Evolutionary conservation across 2,329 filamentous ascomycete genomes (phyloP).

Genomic region (Magnaporthiopsis incrustans): DNA sequence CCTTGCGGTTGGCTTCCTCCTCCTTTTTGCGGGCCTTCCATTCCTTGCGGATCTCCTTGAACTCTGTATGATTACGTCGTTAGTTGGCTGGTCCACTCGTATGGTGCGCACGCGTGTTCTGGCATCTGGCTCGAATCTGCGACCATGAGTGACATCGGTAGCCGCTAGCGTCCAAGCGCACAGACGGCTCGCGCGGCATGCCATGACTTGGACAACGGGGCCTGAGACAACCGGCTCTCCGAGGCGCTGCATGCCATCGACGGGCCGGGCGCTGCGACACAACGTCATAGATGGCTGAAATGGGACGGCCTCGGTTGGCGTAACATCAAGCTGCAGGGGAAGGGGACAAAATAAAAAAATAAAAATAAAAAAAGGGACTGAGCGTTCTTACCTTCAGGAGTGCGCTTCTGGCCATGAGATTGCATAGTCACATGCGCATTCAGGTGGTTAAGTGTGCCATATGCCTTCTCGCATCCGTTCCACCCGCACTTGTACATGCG

Average conservation of each 20-base stretch:
- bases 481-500: slow-evolving; percentile 99
- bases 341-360: slow-evolving; percentile 1
- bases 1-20: slow-evolving; percentile 83
- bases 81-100: not conserved
- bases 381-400: slow-evolving; percentile 76
- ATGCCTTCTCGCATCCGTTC: slow-evolving; percentile 98
- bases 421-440: slow-evolving; percentile 99
- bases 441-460: slow-evolving; percentile 92
- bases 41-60: slow-evolving; percentile 98
- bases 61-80: slow-evolving; percentile 52
- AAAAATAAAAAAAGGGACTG: slow-evolving; percentile 5
- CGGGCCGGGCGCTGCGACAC: no score
- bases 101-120: not conserved
- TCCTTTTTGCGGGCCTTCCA: slow-evolving; percentile 99
- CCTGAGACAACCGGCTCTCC: not conserved
- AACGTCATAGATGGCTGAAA: not conserved
- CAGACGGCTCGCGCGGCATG: not conserved
- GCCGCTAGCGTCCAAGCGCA: not conserved
- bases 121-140: not conserved
- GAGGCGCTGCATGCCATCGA: not conserved
- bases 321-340: not conserved
- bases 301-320: no score
- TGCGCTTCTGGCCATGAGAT: slow-evolving; percentile 87
- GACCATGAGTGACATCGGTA: no score
- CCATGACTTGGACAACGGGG: not conserved